Percentiles rank a stretch among this genome's conserved stretches.
Conservation (phyloP, 2,329 filamentous ascomycete species). For the Proliferodiscus dingleyae region DNA sequence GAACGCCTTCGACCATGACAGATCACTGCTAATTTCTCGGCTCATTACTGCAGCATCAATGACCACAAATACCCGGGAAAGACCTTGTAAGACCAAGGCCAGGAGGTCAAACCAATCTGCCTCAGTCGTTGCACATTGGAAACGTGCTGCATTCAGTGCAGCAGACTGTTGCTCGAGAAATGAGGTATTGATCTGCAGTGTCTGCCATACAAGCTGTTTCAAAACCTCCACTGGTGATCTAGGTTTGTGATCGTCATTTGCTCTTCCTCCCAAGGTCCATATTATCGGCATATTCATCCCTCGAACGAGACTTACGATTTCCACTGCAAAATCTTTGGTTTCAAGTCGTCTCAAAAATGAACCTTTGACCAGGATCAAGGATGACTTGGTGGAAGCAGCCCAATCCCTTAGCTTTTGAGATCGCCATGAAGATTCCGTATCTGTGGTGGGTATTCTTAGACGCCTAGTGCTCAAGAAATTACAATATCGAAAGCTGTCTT, state of each 20-base stretch:
- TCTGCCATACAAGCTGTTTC: constrained; percentile 11
- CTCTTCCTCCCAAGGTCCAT: constrained; percentile 1
- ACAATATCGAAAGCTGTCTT: constrained; percentile 1
- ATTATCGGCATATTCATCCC: constrained; percentile 1
- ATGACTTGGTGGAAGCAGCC: constrained; percentile 3
- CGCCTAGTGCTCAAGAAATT: constrained; percentile 3
- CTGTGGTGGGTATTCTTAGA: neutral
- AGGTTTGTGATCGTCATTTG: neutral
- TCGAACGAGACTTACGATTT: neutral
- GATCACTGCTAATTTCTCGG: neutral
- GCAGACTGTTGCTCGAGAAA: constrained; percentile 1
- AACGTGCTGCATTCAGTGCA: neutral
- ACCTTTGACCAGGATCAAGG: constrained; percentile 6
- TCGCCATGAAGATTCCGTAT: neutral
- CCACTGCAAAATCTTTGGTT: constrained; percentile 3
- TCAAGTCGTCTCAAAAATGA: constrained; percentile 1
- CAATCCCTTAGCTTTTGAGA: constrained; percentile 7
- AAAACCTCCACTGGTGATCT: constrained; percentile 4
- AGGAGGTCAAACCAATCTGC: constrained; percentile 11
- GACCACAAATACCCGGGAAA: constrained; percentile 10
- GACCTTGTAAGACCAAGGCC: constrained; percentile 2
- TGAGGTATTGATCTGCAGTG: constrained; percentile 4
- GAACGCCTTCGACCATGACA: neutral
- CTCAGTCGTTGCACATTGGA: constrained; percentile 10
- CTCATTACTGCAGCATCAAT: constrained; percentile 8